phyloP scores from a whole-genome alignment of 768 basidiomycete genomes.

The Calvatia gigantea region DNA sequence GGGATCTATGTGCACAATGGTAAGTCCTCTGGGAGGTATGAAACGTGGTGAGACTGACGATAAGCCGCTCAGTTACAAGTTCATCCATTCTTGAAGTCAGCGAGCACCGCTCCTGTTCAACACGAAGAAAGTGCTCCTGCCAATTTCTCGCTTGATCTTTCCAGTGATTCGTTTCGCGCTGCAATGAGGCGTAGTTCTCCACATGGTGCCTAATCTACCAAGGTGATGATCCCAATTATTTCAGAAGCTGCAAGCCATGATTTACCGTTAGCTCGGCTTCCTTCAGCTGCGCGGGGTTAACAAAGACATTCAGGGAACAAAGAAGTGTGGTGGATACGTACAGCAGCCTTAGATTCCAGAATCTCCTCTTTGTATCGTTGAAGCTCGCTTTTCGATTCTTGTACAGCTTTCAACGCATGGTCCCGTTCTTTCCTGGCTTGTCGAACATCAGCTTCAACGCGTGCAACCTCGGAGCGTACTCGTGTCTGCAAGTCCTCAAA shows the following conservation, averaged over 20 bases:
- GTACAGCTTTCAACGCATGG: constrained; percentile 39
- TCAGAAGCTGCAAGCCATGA: background rate
- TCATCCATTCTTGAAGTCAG: constrained; percentile 58
- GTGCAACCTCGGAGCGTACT: constrained; percentile 44
- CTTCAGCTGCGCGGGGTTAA: constrained; percentile 34
- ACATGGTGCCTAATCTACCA: constrained; percentile 55
- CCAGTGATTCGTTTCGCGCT: constrained; percentile 67
- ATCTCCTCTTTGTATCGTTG: constrained; percentile 47
- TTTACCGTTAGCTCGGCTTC: constrained; percentile 56
- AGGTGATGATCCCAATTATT: constrained; percentile 28
- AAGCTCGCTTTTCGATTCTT: constrained; percentile 39
- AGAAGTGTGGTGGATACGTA: constrained; percentile 29
- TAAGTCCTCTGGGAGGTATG: background rate
- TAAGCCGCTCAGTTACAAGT: constrained; percentile 46
- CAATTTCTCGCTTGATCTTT: constrained; percentile 74
- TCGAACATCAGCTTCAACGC: constrained; percentile 40
- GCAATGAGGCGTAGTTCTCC: constrained; percentile 58
- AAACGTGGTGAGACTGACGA: constrained; percentile 30
- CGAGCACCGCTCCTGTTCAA: constrained; percentile 63
- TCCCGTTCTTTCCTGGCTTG: constrained; percentile 50
- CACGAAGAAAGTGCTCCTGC: constrained; percentile 77
- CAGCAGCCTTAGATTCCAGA: constrained; percentile 37
- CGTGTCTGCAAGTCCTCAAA: constrained; percentile 5
- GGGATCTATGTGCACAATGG: background rate
- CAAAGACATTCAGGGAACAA: constrained; percentile 12